Evolutionary conservation across 1,139 yeast species (phyloP).

Genomic region (Yamadazyma dendronema): DNA sequence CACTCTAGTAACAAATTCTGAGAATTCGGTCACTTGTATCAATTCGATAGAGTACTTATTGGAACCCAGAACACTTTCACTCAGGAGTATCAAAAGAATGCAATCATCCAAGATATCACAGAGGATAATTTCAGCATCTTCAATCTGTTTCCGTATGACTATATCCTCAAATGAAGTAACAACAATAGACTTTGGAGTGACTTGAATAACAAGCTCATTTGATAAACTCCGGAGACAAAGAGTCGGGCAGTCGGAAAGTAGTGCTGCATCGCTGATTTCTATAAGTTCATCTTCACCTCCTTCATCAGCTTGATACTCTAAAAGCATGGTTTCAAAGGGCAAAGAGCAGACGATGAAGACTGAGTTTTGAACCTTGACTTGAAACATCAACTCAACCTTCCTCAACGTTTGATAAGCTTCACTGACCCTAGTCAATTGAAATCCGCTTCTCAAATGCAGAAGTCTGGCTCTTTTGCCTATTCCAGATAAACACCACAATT

Average conservation of each 20-base stretch:
- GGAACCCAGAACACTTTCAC: background rate
- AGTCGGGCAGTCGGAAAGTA: constrained; percentile 10
- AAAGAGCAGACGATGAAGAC: constrained; percentile 33
- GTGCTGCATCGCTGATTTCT: constrained; percentile 25
- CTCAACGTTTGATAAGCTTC: constrained; percentile 29
- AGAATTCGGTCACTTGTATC: background rate
- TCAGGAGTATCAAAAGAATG: constrained; percentile 18
- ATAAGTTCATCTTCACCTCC: constrained; percentile 19
- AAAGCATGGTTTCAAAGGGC: constrained; percentile 36
- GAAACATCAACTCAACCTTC: constrained; percentile 24
- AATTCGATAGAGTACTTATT: background rate
- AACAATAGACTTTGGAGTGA: constrained; percentile 25
- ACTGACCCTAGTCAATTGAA: constrained; percentile 26
- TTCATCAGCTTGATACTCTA: constrained; percentile 25
- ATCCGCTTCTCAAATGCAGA: constrained; percentile 40
- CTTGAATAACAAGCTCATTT: constrained; percentile 20
- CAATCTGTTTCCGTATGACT: constrained; percentile 7
- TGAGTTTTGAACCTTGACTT: constrained; percentile 15
- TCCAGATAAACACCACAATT: constrained; percentile 51
- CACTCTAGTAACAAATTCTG: constrained; percentile 1
- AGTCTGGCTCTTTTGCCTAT: constrained; percentile 36
- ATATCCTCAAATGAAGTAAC: constrained; percentile 21
- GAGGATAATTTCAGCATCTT: constrained; percentile 15
- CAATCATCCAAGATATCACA: constrained; percentile 15
- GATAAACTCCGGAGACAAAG: constrained; percentile 7